Evolutionary conservation across 768 basidiomycete species (phyloP), one percentile per base, ranked within the genome.

Genomic region (Cyathus striatus): DNA sequence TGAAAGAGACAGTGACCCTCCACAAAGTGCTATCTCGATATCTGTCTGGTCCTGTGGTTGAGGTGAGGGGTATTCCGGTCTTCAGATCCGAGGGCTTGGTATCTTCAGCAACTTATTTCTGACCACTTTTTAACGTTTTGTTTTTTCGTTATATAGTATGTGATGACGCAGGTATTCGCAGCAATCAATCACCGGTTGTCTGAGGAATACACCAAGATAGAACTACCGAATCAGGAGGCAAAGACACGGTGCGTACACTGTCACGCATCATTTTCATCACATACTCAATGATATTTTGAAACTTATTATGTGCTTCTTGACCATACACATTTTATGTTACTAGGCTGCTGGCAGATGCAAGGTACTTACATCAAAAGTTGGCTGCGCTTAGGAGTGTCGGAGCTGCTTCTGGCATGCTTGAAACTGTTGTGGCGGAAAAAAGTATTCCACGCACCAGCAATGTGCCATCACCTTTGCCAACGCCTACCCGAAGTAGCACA

Each of bases 21-120:
- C 91, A 98, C 67, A 98, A 95, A 60, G 92, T 99, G 40, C 72
- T 98, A 33, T 90, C 90, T 36, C 86, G 94, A 38, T 98, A 96
- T 63, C 72, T 97, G 22, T 71, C 88, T 13, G 62, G 72, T 35
- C 73, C 78, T 23, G 76, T 91, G 21, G 89, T 96, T 34, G 90
- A 94, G 79, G 92, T 90, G 56, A 56, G 82, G 56, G 30, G 40
- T 24, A 23, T 26, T 38, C 23, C 35, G 18, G 9, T 33, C 41
- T 33, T 42, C 27, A 27, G 30, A 32, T 42, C 41, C 41, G 41
- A 42, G 41, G 27, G n/a, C n/a, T n/a, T n/a, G n/a, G n/a, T n/a
- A n/a, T n/a, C n/a, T n/a, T n/a, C n/a, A n/a, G n/a, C n/a, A 43
- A 10, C 18, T n/a, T 18, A 32, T 26, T 25, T 30, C 13, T 32